A percentile compares a stretch with the other conserved stretches of the same genome.
Conservation (phyloP, 495 filamentous ascomycete genomes). For the Xylaria flabelliformis region DNA sequence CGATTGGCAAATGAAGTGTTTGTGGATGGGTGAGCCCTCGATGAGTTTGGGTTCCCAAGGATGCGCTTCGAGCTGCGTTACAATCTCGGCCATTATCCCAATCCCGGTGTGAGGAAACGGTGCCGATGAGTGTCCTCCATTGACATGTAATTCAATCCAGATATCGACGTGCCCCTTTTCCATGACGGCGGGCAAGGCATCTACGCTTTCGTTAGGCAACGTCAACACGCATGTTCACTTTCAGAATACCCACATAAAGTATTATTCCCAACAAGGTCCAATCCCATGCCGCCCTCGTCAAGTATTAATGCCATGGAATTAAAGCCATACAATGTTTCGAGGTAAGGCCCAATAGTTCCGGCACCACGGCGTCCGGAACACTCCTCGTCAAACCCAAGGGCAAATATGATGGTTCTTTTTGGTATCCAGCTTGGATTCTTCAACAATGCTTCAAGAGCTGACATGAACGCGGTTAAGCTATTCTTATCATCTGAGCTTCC, state of each 20-base stretch:
- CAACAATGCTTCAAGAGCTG: constrained; percentile 64
- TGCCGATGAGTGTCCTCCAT: constrained; percentile 66
- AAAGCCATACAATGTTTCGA: constrained; percentile 61
- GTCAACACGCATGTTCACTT: constrained; percentile 34
- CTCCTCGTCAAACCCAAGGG: constrained; percentile 74
- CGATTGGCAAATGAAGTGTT: constrained; percentile 59
- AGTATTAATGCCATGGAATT: constrained; percentile 66
- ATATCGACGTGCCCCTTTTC: constrained; percentile 63
- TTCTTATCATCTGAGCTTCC: constrained; percentile 72
- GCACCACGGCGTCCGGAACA: constrained; percentile 65
- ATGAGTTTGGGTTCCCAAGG: constrained; percentile 56
- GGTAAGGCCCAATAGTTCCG: constrained; percentile 53
- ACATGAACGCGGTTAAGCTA: constrained; percentile 66
- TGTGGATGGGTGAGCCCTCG: constrained; percentile 44
- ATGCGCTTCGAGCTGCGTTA: constrained; percentile 64
- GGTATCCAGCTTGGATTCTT: constrained; percentile 59
- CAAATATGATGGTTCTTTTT: constrained; percentile 62
- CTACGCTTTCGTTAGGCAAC: constrained; percentile 33
- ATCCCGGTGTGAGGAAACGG: constrained; percentile 68
- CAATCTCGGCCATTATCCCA: constrained; percentile 66
- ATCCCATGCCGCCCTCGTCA: constrained; percentile 65
- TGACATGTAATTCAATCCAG: constrained; percentile 61
- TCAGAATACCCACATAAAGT: constrained; percentile 36
- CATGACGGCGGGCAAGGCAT: constrained; percentile 52
- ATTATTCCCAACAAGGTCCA: constrained; percentile 50